These are phyloP conservation scores for Avena atlantica DNA, from an alignment of 176 grass and related monocot species.

Conservation along the genomic window DNA sequence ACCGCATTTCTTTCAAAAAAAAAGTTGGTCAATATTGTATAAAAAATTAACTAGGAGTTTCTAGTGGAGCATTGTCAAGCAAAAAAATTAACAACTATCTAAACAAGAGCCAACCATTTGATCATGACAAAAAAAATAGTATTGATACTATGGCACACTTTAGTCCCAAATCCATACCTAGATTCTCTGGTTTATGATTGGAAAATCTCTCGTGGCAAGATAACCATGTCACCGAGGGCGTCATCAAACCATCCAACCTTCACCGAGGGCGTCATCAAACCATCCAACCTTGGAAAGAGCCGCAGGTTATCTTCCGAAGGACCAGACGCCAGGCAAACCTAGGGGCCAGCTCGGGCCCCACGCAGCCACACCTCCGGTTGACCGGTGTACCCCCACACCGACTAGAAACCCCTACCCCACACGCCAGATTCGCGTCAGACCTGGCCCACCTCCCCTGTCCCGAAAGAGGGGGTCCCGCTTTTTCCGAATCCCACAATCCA, in stretches of 20 bases:
- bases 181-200: too few relatives aligned
- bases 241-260: not conserved
- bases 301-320: not conserved
- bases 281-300: constrained; percentile 1
- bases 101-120: too few relatives aligned
- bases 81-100: too few relatives aligned
- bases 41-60: too few relatives aligned
- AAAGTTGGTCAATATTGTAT: too few relatives aligned
- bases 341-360: not conserved
- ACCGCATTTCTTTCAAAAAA: too few relatives aligned
- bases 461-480: not conserved
- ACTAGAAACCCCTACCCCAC: not conserved
- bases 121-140: too few relatives aligned
- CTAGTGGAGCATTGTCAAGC: too few relatives aligned
- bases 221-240: too few relatives aligned
- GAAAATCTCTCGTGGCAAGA: too few relatives aligned
- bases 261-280: not conserved
- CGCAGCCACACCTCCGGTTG: not conserved
- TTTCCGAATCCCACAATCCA: not conserved
- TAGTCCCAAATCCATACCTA: too few relatives aligned
- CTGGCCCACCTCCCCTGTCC: not conserved
- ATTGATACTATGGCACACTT: too few relatives aligned
- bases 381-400: constrained; percentile 22
- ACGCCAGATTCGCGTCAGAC: not conserved
- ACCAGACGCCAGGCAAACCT: not conserved